Conservation (phyloP, 768 basidiomycete genomes). For the Lactarius pseudohatsudake region DNA sequence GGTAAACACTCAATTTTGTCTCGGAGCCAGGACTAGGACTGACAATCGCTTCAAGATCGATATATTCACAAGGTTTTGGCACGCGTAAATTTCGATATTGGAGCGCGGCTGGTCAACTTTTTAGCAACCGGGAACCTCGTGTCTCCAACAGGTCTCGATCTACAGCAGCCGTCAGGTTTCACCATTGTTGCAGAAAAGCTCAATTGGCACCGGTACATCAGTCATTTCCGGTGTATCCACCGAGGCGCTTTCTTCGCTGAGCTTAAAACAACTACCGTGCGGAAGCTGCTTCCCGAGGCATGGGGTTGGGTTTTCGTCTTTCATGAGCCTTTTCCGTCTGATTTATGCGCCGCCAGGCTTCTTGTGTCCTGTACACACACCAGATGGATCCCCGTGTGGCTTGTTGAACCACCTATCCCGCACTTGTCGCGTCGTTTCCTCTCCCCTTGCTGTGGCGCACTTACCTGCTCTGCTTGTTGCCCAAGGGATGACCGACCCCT, state of each 20-base stretch:
- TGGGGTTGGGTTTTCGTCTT: conserved; percentile 66
- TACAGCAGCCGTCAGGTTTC: conserved; percentile 98
- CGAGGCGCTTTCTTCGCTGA: conserved; percentile 99
- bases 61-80: conserved; percentile 76
- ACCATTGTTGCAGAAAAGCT: conserved; percentile 99
- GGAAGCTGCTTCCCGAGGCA: conserved; percentile 94
- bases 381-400: conserved; percentile 97
- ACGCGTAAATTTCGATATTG: conserved; percentile 89
- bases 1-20: conserved; percentile 47
- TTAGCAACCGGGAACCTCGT: conserved; percentile 95
- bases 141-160: conserved; percentile 91
- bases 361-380: conserved; percentile 97
- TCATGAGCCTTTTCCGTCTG: neutral
- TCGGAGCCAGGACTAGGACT: conserved; percentile 4
- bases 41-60: conserved; percentile 50
- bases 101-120: conserved; percentile 87
- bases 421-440: conserved; percentile 87
- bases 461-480: conserved; percentile 79
- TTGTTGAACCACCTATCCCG: conserved; percentile 95
- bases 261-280: conserved; percentile 95
- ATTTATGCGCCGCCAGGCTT: conserved; percentile 59
- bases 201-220: conserved; percentile 98
- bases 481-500: conserved; percentile 93
- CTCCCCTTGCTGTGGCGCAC: conserved; percentile 69
- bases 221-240: conserved; percentile 97